These are phyloP conservation scores for Calycina herbarum DNA, from an alignment of 2,329 filamentous ascomycete genomes.

Conservation along the genomic window DNA sequence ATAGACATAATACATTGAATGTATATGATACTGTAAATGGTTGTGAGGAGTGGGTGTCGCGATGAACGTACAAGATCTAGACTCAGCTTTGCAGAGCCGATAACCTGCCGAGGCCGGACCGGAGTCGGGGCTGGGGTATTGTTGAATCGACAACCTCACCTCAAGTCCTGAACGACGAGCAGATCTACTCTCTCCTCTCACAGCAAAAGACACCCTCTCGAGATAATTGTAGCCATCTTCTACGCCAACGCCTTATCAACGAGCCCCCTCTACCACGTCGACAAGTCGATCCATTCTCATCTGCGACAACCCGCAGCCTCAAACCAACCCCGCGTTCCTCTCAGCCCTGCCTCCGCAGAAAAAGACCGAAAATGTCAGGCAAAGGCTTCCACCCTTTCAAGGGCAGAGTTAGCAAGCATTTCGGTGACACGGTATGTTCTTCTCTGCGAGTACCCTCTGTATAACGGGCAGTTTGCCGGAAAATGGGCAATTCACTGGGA, in stretches of 20 bases:
- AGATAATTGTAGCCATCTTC: not conserved
- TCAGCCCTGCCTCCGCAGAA: not conserved
- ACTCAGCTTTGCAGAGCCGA: not conserved
- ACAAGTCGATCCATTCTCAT: conserved; percentile 5
- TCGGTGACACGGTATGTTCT: conserved; percentile 48
- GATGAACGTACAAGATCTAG: not conserved
- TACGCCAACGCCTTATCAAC: not conserved
- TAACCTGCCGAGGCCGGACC: not conserved
- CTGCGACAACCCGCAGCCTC: not conserved
- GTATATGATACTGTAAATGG: not conserved
- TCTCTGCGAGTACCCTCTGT: conserved; percentile 3
- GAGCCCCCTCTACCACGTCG: not conserved
- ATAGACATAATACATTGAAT: not conserved
- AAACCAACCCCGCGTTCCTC: conserved; percentile 8
- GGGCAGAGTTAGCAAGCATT: conserved; percentile 50
- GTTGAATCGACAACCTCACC: not conserved
- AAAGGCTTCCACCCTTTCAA: conserved; percentile 53
- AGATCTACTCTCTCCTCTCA: not conserved
- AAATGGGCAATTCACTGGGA: conserved; percentile 18
- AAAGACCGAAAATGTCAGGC: conserved; percentile 12
- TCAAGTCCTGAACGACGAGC: too few relatives aligned
- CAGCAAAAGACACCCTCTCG: not conserved
- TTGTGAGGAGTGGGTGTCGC: not conserved
- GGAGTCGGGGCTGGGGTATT: not conserved
- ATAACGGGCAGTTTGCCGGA: conserved; percentile 3